Evolutionary conservation across 768 basidiomycete genomes (phyloP).

Genomic region (Psilocybe cubensis): DNA sequence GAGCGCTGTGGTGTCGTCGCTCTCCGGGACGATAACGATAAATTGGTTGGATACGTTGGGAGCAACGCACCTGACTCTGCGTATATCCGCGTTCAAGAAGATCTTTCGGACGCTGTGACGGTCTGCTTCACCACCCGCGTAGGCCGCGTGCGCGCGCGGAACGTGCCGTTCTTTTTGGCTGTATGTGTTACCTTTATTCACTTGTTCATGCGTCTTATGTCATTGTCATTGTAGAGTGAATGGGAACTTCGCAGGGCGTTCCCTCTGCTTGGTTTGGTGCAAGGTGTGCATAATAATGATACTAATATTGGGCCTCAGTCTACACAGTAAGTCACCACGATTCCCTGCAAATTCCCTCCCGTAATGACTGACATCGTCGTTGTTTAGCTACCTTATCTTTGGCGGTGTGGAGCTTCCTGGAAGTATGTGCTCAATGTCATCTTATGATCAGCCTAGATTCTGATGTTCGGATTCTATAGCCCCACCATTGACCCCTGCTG

Average conservation of each 20-base stretch:
- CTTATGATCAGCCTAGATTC: background rate
- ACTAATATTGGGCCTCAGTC: constrained; percentile 10
- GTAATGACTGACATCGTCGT: background rate
- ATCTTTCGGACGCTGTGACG: constrained; percentile 2
- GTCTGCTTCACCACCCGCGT: constrained; percentile 8
- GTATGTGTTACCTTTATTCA: background rate
- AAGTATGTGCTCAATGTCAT: constrained; percentile 10
- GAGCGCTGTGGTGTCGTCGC: constrained; percentile 7
- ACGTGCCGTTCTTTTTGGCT: constrained; percentile 2
- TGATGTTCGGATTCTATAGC: constrained; percentile 1
- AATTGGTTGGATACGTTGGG: constrained; percentile 7
- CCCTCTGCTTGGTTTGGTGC: constrained; percentile 18
- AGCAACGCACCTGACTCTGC: constrained; percentile 1
- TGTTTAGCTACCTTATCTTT: constrained; percentile 14
- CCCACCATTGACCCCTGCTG: constrained; percentile 6
- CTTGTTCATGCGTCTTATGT: too few relatives aligned
- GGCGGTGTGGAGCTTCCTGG: constrained; percentile 13
- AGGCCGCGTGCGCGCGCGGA: background rate
- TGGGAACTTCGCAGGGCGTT: constrained; percentile 8
- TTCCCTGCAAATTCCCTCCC: background rate
- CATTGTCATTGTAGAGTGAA: background rate
- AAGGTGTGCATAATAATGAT: constrained; percentile 8
- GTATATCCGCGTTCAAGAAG: constrained; percentile 1
- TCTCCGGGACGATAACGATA: constrained; percentile 1
- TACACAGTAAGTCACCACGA: constrained; percentile 5